Conservation (phyloP, 495 filamentous ascomycete genomes). For the Aeminium ludgeri region DNA sequence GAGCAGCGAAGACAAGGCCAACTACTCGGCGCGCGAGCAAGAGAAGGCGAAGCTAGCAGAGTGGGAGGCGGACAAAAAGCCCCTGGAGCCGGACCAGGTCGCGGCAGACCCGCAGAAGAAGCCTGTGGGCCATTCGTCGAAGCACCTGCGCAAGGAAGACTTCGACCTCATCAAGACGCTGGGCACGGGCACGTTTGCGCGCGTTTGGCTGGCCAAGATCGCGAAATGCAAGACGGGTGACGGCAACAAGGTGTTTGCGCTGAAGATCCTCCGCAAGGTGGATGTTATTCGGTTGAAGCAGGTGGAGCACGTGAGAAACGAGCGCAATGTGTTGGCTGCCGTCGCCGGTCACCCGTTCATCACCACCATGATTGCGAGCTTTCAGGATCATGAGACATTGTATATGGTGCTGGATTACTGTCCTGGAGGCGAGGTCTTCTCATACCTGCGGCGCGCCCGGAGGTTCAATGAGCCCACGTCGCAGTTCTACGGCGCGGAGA, state of each 20-base stretch:
- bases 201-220: slow-evolving; percentile 72
- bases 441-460: slow-evolving; percentile 68
- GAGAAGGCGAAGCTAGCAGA: slow-evolving; percentile 34
- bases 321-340: slow-evolving; percentile 69
- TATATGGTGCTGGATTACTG: slow-evolving; percentile 93
- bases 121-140: slow-evolving; percentile 39
- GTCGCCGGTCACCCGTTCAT: slow-evolving; percentile 92
- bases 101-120: slow-evolving; percentile 38
- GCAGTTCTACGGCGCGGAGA: slow-evolving; percentile 91
- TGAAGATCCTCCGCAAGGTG: slow-evolving; percentile 85
- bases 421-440: slow-evolving; percentile 91
- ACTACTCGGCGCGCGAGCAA: slow-evolving; percentile 23
- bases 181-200: slow-evolving; percentile 88
- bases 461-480: slow-evolving; percentile 75
- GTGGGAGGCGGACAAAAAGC: slow-evolving; percentile 31
- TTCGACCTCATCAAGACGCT: slow-evolving; percentile 78
- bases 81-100: slow-evolving; percentile 36
- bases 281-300: slow-evolving; percentile 93
- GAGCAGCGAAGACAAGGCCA: slow-evolving; percentile 10
- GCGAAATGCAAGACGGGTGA: slow-evolving; percentile 13
- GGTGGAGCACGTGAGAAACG: slow-evolving; percentile 91
- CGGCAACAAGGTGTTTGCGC: slow-evolving; percentile 58
- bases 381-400: slow-evolving; percentile 72
- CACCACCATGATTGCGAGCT: slow-evolving; percentile 75
- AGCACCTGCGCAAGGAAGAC: slow-evolving; percentile 45